A percentile compares a stretch with the other conserved stretches of the same genome.
Evolutionary conservation across 164 flowering plant species (phyloP).

Genomic region (Taxillus chinensis): DNA sequence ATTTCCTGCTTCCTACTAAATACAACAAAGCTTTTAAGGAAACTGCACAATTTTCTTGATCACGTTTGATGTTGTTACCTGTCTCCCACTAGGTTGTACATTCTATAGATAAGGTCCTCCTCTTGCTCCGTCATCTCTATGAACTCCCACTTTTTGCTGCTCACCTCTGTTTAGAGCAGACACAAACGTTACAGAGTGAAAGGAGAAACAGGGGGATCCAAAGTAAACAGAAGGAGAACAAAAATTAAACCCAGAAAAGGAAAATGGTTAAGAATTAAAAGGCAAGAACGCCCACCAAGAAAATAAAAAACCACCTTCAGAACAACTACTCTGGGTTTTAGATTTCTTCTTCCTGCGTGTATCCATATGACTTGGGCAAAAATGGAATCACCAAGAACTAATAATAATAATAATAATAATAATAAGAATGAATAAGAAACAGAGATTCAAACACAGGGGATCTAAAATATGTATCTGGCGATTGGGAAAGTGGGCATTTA

Average conservation of each 20-base stretch:
- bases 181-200: not conserved
- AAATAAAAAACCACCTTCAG: conserved; percentile 24
- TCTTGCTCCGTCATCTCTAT: conserved; percentile 55
- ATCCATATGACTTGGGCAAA: too few species aligned
- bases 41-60: not conserved
- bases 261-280: not conserved
- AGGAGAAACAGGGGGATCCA: not conserved
- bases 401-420: too few species aligned
- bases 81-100: conserved; percentile 74
- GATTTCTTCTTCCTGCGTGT: conserved; percentile 14
- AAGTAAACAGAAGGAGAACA: not conserved
- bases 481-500: too few species aligned
- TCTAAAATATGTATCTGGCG: too few species aligned
- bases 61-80: conserved; percentile 26
- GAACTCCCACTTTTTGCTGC: conserved; percentile 45
- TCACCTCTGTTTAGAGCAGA: conserved; percentile 38
- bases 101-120: conserved; percentile 73
- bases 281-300: not conserved
- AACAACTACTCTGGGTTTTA: conserved; percentile 18
- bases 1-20: too few species aligned
- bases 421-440: too few species aligned
- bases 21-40: too few species aligned
- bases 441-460: too few species aligned
- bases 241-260: not conserved
- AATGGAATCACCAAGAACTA: too few species aligned